Conservation (phyloP, 1,284 basidiomycete genomes). For the Cutaneotrichosporon curvatum region DNA sequence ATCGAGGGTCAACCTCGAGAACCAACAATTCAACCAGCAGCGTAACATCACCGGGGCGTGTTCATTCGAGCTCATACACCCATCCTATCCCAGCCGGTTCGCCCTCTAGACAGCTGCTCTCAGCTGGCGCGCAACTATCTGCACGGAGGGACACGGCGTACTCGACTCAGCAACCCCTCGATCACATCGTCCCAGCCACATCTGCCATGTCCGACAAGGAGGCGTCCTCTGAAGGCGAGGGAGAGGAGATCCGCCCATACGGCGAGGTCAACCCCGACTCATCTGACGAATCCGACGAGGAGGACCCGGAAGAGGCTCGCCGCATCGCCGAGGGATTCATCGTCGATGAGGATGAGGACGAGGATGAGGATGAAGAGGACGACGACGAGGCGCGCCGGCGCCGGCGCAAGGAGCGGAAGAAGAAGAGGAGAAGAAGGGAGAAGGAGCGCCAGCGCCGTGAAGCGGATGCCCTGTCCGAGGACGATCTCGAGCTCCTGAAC, state of each 20-base stretch:
- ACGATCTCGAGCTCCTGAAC: conserved; percentile 86
- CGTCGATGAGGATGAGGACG: conserved; percentile 44
- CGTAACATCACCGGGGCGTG: no score
- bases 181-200: no score
- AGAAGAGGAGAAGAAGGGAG: conserved; percentile 30
- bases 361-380: conserved; percentile 33
- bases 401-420: conserved; percentile 32
- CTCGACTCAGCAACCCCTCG: no score
- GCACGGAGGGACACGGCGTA: no score
- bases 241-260: conserved; percentile 43
- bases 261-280: conserved; percentile 42
- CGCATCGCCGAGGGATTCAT: conserved; percentile 46
- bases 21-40: no score
- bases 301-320: conserved; percentile 43
- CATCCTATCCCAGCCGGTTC: no score
- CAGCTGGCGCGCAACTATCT: no score
- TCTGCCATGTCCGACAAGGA: conserved; percentile 32
- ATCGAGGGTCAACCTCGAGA: no score
- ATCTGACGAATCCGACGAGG: conserved; percentile 46
- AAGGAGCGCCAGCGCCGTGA: conserved; percentile 20
- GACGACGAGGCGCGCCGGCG: conserved; percentile 25
- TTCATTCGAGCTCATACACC: no score
- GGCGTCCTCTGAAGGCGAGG: conserved; percentile 44
- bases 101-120: no score
- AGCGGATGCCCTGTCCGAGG: conserved; percentile 59